Evolutionary conservation across 2,329 filamentous ascomycete genomes (phyloP).

Genomic region (Penicillium sp.): DNA sequence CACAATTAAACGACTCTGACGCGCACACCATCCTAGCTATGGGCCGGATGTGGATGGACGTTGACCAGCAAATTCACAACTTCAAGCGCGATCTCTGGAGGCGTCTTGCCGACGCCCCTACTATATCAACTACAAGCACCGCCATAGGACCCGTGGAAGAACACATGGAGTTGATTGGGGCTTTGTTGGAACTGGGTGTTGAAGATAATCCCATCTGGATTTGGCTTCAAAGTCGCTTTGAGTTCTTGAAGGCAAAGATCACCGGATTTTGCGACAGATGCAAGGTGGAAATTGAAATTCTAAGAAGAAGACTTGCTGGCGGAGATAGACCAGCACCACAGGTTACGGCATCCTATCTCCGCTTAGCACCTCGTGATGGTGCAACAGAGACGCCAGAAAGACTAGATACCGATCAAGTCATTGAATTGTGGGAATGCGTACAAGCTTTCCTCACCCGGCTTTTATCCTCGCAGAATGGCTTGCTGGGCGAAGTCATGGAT

Average conservation of each 20-base stretch:
- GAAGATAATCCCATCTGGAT: constrained; percentile 96
- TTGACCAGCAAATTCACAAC: constrained; percentile 77
- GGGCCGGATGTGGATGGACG: constrained; percentile 91
- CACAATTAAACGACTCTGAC: constrained; percentile 70
- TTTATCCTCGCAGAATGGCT: constrained; percentile 70
- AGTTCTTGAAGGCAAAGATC: constrained; percentile 85
- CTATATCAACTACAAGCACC: constrained; percentile 53
- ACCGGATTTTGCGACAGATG: constrained; percentile 76
- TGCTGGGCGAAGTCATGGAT: constrained; percentile 84
- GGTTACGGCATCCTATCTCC: constrained; percentile 71
- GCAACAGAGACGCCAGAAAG: constrained; percentile 61
- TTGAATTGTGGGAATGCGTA: constrained; percentile 92
- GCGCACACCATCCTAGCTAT: constrained; percentile 84
- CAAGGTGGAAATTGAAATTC: constrained; percentile 86
- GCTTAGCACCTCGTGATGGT: constrained; percentile 67
- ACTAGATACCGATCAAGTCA: constrained; percentile 75
- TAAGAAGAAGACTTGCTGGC: constrained; percentile 75
- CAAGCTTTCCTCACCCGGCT: constrained; percentile 70
- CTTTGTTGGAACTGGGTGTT: constrained; percentile 89
- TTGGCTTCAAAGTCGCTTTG: constrained; percentile 87
- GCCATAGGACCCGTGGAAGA: constrained; percentile 64
- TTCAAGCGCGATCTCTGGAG: constrained; percentile 93
- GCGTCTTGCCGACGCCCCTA: constrained; percentile 68
- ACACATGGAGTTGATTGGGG: constrained; percentile 85
- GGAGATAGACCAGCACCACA: constrained; percentile 69